Evolutionary conservation across 2,329 filamentous ascomycete genomes (phyloP).

Genomic region (Aspergillus puulaauensis): DNA sequence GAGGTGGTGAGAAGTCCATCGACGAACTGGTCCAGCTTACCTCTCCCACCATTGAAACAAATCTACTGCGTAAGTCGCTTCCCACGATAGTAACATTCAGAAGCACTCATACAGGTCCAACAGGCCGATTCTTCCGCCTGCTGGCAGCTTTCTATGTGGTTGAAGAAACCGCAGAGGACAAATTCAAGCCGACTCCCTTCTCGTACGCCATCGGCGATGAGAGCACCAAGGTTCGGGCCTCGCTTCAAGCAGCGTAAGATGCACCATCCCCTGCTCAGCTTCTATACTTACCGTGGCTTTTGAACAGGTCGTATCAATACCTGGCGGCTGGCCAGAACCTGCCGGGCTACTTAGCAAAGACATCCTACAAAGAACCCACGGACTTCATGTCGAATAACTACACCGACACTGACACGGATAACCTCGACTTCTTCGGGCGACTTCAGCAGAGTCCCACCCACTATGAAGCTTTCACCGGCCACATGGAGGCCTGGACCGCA

Average conservation of each 20-base stretch:
- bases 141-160: slow-evolving; percentile 32
- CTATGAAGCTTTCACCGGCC: slow-evolving; percentile 33
- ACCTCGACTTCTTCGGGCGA: slow-evolving; percentile 35
- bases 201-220: slow-evolving; percentile 32
- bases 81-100: too few relatives aligned
- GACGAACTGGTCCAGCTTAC: slow-evolving; percentile 29
- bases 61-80: neutral
- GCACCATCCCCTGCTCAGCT: neutral
- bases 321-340: slow-evolving; percentile 31
- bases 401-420: slow-evolving; percentile 19
- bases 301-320: slow-evolving; percentile 29
- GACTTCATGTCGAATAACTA: slow-evolving; percentile 26
- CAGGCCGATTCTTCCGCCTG: slow-evolving; percentile 31
- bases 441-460: slow-evolving; percentile 28
- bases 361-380: slow-evolving; percentile 33
- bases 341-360: slow-evolving; percentile 34
- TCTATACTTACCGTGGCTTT: neutral
- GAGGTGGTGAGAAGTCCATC: slow-evolving; percentile 28
- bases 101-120: rapidly evolving
- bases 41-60: neutral
- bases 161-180: slow-evolving; percentile 30
- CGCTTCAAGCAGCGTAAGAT: slow-evolving; percentile 29
- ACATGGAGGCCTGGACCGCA: slow-evolving; percentile 36
- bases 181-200: slow-evolving; percentile 33
- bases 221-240: slow-evolving; percentile 28